Base-by-base conservation (phyloP, 2,329 filamentous ascomycete genomes). In the Penicillium griseofulvum region DNA sequence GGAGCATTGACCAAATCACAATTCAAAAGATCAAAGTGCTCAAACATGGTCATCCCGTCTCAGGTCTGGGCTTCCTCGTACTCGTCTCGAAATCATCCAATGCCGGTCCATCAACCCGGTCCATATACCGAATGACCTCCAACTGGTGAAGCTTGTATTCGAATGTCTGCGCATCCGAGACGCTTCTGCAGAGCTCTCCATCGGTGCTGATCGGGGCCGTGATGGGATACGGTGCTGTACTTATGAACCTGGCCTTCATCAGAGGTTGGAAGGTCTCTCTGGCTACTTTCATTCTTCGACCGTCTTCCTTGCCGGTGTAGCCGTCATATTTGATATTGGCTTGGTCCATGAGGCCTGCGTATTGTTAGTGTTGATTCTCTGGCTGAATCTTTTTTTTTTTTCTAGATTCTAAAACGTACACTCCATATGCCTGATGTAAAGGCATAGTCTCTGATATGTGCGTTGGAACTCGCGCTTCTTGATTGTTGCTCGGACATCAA, bases 101-200 rank as follows among this genome's bases (percentile, higher is more conserved):
- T 34, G 38, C 47, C 19, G 26, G 6, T 11, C 17, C 34, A 14
- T 55, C 52, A 39, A 26, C 19, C 22, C 47, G 44, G 17, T 50
- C 47, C 47, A 55, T 39, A 29, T 33, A 45, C 33, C 52, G 41
- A 38, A 55, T 33, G 6, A 55, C 9, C 28, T 55, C 52, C 41
- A 55, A 34, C 22, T 55, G 47, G 28, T 55, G 52, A 51, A 55
- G 52, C 17, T 42, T 50, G 28, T 45, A 44, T n/a, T 55, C 52
- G n/a, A 55, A 44, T 3, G 47, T 51, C 41, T 51, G 52, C 16
- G 52, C 47, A 34, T 55, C 52, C 1, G 52, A 33, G 5, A 55
- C 52, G 2, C 26, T 51, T 17, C 41, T 37, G 16, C 34, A 39
- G 5, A 55, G 47, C 14, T 55, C 52, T 4, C 24, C 28, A 14